Evolutionary conservation across 2,329 filamentous ascomycete genomes (phyloP), one percentile per base, ranked within the genome.

Genomic region (Monosporascus sp.): DNA sequence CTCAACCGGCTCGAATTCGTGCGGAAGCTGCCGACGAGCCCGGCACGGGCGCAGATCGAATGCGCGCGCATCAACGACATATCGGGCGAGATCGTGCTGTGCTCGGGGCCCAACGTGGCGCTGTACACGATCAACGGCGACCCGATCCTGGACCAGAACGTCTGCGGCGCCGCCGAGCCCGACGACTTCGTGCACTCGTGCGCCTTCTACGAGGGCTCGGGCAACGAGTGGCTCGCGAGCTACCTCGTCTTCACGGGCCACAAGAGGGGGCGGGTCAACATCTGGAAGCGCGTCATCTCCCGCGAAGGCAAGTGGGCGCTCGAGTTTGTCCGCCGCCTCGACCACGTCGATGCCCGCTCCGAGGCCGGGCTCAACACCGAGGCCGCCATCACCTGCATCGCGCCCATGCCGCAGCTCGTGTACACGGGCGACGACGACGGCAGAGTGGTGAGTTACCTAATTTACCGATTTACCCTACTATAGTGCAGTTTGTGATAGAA

Each of bases 351-450:
- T 65, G 74, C 76, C 49, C 82, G 79, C 60, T 83, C 82, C 49
- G 86, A 78, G 74, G 81, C 67, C 72, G 83, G 65, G 62, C 73
- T 68, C 5, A 83, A 83, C 58, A 75, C 77, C 0, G 79, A 82
- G 46, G 86, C 87, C 2, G 86, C 87, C 0, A 92, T 97, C 56
- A 96, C 89, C 38, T 95, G 89, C 66, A 88, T 99, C 50, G 78
- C 89, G 53, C 88, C 93, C 3, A 88, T 92, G 80, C 84, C 89
- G 50, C 86, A 87, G 57, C 81, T 87, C 57, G 85, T 97, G 9
- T 97, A 97, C 71, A 96, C 92, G 0, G 94, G 93, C 3, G 94
- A 97, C 73, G 94, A 97, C 59, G 88, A 91, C 58, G 94, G 94
- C 31, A 81, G 86, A 76, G 93, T 99, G 71, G 89, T 94, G 67